These are phyloP conservation scores for Chlorella sp. DNA, from an alignment of 139 green algal species.

Conservation along the genomic window DNA sequence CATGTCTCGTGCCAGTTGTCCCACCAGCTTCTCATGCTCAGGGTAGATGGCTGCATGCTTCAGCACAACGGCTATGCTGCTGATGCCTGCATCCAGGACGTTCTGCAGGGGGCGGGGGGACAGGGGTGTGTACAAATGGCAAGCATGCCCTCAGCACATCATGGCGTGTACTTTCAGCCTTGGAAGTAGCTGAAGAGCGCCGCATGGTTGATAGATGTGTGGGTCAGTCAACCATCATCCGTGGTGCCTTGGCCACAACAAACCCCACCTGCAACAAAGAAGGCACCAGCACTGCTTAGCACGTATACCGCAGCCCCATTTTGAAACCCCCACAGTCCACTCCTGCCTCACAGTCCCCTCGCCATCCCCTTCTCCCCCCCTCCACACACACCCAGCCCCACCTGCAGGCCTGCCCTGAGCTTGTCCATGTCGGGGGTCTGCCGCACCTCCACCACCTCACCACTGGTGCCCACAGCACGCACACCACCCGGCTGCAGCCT, in stretches of 20 bases:
- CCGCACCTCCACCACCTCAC: slow-evolving; percentile 73
- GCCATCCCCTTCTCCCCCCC: too few relatives aligned
- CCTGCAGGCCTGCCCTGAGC: slow-evolving; percentile 50
- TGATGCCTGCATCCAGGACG: slow-evolving; percentile 56
- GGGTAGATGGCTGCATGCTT: slow-evolving; percentile 91
- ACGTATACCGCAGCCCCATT: background rate
- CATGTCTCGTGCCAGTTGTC: slow-evolving; percentile 55
- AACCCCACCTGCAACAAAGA: too few relatives aligned
- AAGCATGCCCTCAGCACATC: background rate
- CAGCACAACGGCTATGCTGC: slow-evolving; percentile 81
- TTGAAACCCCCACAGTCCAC: background rate
- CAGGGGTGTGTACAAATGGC: background rate
- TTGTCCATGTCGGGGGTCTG: slow-evolving; percentile 46
- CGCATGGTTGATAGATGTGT: background rate
- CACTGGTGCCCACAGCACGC: slow-evolving; percentile 48
- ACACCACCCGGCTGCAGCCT: slow-evolving; percentile 27
- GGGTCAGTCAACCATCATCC: too few relatives aligned
- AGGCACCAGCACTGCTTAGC: too few relatives aligned
- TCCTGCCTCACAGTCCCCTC: too few relatives aligned
- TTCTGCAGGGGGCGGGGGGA: background rate
- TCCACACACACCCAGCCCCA: background rate
- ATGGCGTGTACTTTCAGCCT: background rate
- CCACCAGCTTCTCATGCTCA: slow-evolving; percentile 76
- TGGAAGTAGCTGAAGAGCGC: background rate
- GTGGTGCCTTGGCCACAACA: too few relatives aligned